These are phyloP conservation scores for Dactylis glomerata DNA, from an alignment of 176 grass and related monocot genomes.

Conservation along the genomic window DNA sequence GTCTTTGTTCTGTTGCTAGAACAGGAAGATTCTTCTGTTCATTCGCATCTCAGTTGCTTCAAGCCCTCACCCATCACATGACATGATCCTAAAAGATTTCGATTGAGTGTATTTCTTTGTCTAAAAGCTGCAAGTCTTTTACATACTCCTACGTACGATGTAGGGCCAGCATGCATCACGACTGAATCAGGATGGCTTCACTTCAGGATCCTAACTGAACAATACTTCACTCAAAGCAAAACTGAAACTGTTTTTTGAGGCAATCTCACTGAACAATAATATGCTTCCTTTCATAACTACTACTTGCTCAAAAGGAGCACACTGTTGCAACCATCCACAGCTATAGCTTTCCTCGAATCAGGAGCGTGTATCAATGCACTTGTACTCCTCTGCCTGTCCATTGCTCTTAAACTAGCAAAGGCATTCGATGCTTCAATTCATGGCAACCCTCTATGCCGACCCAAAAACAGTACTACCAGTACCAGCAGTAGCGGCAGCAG, in stretches of 20 bases:
- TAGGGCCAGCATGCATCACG: conserved; percentile 2
- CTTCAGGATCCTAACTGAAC: background rate
- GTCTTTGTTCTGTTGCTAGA: conserved; percentile 34
- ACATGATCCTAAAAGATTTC: conserved; percentile 29
- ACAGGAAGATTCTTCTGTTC: conserved; percentile 45
- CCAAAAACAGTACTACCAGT: background rate
- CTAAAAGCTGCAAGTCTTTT: background rate
- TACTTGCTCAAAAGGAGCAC: background rate
- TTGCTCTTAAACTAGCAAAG: background rate
- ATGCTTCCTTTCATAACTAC: background rate
- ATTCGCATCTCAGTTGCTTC: conserved; percentile 2
- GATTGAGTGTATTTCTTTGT: background rate
- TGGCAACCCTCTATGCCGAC: conserved; percentile 17
- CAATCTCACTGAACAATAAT: background rate
- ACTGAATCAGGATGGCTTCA: background rate
- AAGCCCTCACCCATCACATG: conserved; percentile 28
- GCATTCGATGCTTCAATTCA: conserved; percentile 34
- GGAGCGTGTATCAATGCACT: conserved; percentile 23
- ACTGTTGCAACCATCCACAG: background rate
- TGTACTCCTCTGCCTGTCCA: conserved; percentile 26
- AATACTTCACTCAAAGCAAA: background rate
- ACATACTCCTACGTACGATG: background rate
- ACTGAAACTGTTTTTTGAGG: background rate
- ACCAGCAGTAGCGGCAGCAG: background rate
- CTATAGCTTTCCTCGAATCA: conserved; percentile 26